Conservation (phyloP, 371 early-diverging fungal genomes). For the Dinochytrium kinnereticum region DNA sequence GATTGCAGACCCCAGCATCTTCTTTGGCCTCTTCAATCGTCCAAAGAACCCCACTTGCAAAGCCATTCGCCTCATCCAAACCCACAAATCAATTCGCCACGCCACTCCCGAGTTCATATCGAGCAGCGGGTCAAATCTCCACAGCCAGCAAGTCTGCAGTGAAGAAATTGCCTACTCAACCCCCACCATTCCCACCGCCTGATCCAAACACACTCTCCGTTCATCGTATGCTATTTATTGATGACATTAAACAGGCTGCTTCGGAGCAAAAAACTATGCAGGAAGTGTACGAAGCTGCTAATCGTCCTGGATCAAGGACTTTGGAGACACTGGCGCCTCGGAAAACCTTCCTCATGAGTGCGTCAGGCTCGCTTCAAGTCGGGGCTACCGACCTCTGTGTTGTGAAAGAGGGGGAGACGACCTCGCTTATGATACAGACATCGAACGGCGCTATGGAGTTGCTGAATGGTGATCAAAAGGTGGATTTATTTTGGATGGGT, state of each 20-base stretch:
- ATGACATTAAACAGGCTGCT: not conserved
- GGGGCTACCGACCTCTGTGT: not conserved
- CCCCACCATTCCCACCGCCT: conserved; percentile 6
- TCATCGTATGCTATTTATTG: conserved; percentile 8
- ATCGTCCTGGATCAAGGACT: not conserved
- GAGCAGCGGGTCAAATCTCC: not conserved
- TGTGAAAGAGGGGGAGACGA: not conserved
- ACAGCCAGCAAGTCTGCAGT: not conserved
- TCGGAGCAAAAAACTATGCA: not conserved
- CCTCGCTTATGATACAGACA: too few species aligned
- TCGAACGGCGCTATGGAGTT: too few species aligned
- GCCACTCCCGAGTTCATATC: not conserved
- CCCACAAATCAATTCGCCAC: not conserved
- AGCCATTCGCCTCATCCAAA: too few species aligned
- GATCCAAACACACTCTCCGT: conserved; percentile 1
- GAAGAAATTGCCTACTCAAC: not conserved
- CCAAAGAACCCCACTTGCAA: too few species aligned
- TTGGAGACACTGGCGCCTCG: not conserved
- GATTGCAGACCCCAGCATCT: too few species aligned
- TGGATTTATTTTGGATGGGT: conserved; percentile 11
- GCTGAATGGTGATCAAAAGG: not conserved
- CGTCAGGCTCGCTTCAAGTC: not conserved
- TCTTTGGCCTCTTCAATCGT: too few species aligned
- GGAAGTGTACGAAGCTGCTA: not conserved
- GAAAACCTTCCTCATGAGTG: not conserved